Evolutionary conservation across 805 yeast species (phyloP).

Genomic region (Nakazawaea siamensis): DNA sequence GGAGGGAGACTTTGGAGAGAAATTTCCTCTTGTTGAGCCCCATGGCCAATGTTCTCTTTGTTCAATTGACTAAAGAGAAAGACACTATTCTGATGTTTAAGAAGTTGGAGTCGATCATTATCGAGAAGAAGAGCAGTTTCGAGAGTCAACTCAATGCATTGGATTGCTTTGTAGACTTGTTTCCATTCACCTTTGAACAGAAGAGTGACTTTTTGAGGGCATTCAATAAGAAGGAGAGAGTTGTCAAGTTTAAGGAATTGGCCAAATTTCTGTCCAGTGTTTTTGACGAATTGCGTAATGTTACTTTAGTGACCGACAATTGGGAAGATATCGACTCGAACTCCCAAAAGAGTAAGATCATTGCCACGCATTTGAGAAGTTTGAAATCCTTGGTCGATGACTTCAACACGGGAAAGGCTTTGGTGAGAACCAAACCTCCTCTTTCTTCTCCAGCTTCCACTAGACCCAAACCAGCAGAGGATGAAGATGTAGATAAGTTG

Average conservation of each 20-base stretch:
- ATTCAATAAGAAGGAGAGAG: slow-evolving; percentile 10
- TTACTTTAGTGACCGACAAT: slow-evolving; percentile 17
- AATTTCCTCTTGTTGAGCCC: slow-evolving; percentile 46
- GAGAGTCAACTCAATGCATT: no score
- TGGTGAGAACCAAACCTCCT: no score
- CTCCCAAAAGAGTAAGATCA: slow-evolving; percentile 18
- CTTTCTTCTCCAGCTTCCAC: no score
- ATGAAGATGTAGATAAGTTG: slow-evolving; percentile 27
- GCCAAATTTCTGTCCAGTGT: slow-evolving; percentile 17
- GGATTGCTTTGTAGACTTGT: slow-evolving; percentile 21
- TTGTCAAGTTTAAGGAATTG: slow-evolving; percentile 9
- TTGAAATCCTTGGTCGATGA: slow-evolving; percentile 19
- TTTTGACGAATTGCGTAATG: slow-evolving; percentile 18
- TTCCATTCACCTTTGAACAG: slow-evolving; percentile 21
- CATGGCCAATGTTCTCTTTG: slow-evolving; percentile 45
- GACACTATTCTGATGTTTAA: slow-evolving; percentile 16
- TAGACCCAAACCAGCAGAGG: no score
- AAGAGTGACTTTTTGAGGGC: slow-evolving; percentile 14
- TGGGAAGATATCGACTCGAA: slow-evolving; percentile 22
- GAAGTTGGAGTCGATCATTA: no score
- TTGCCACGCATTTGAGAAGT: slow-evolving; percentile 19
- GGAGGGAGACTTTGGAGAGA: slow-evolving; percentile 3
- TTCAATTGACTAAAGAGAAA: slow-evolving; percentile 38
- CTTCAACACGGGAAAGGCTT: no score
- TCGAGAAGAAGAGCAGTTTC: no score